Base-by-base conservation (phyloP, 1,139 yeast species). In the Debaryomyces psychrophilus region DNA sequence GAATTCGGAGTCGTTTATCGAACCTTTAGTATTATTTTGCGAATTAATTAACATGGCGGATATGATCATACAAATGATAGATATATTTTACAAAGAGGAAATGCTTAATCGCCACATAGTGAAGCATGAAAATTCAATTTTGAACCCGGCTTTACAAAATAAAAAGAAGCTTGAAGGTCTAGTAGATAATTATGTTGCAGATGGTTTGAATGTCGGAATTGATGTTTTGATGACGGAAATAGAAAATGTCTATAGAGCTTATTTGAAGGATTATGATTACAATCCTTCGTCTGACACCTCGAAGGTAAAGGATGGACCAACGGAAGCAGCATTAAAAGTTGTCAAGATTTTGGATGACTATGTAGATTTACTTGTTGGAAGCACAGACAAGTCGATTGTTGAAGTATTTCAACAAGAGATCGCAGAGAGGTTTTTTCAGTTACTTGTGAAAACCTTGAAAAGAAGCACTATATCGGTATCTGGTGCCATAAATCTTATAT, bases 321-420 rank as follows among this genome's bases (percentile, higher is more conserved):
- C 96, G 0, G 69, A 69, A 34, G 89, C 95, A 45, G 95, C 96
- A 0, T 59, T 55, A 9, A 78, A 79, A 48, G 85, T 82, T 1
- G 81, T 89, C 1, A 71, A 76, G 22, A 70, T 90, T 20, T 67
- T 93, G 44, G 79, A 80, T 15, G 81, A 83, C n/a, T 96, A 92
- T 60, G 83, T 92, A 52, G 81, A 81, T 49, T 68, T 92, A 43
- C 69, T 93, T 43, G 83, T 81, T 15, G 96, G 92, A 2, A 81
- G 95, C 17, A 90, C 97, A 0, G 98, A 93, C 48, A 88, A 86
- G 58, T 81, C 90, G 0, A 85, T 95, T 7, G 81, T 92, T 23
- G 98, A 92, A 57, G 95, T 93, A 0, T 93, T 90, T 60, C 95
- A 92, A 57, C 96, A 90, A 60, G 99, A 93, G 60, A 83, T 93